Evolutionary conservation across 2,329 filamentous ascomycete genomes (phyloP), one percentile per base, ranked within the genome.

Genomic region (Mycosphaerelloides madeirae): DNA sequence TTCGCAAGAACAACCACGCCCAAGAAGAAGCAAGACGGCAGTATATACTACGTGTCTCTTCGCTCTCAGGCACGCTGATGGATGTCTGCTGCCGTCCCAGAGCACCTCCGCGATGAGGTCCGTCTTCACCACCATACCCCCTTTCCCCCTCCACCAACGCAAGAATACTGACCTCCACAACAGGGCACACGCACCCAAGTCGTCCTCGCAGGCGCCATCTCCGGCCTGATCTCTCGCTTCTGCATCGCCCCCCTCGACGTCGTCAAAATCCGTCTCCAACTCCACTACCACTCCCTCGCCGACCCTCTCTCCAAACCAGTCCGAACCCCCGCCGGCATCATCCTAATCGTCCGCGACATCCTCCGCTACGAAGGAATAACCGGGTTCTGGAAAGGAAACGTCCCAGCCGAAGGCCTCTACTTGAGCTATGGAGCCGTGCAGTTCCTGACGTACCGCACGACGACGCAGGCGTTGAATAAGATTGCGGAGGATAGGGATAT

Each of bases 241-340:
- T 80, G 93, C 62, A 84, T 97, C 64, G 88, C 93, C 14, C 93
- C 93, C 41, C 85, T 98, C 55, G 93, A 98, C 68, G 93, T 98
- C 52, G 82, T 97, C 70, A 97, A 98, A 74, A 98, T 98, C 69
- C 87, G 93, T 36, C 83, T 97, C 35, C 93, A 98, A 66, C 81
- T 98, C 14, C 93, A 97, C 68, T 80, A 86, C 34, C 85, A 94
- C 70, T 89, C 87, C 38, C 79, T 87, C 48, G 84, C 84, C 57
- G 84, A 91, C 61, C 85, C 87, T 2, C 68, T 81, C 8, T 77
- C 43, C 34, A 35, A 19, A 12, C 33, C 3, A 35, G 28, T 9
- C 11, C 46, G 52, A 16, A 50, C 49, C 11, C 53, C 60, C 3
- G 44, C 50, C 9, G 61, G 60, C 25, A 55, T 64, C 8, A 43